phyloP scores from a whole-genome alignment of 2,329 filamentous ascomycete genomes.

The Paecilomyces sp. region DNA sequence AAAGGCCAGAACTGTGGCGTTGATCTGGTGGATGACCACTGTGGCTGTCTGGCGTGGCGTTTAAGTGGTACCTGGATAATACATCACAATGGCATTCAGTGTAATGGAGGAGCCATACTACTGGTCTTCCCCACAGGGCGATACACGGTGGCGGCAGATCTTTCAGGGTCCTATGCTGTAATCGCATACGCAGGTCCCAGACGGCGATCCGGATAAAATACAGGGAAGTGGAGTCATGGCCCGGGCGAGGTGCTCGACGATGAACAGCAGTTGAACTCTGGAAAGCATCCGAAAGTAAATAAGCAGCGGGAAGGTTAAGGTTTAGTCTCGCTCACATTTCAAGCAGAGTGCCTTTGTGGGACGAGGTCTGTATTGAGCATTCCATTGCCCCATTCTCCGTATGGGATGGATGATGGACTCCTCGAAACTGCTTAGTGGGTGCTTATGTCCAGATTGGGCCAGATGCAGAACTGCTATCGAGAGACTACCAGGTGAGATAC shows the following conservation, averaged over 20 bases:
- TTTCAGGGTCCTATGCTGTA: slow-evolving; percentile 10
- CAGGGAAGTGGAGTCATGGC: not conserved
- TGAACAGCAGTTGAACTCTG: not conserved
- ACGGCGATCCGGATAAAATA: slow-evolving; percentile 5
- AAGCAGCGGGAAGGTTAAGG: slow-evolving; percentile 3
- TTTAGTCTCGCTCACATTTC: not conserved
- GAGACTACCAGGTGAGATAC: slow-evolving; percentile 7
- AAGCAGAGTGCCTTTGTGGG: not conserved
- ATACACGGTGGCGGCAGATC: slow-evolving; percentile 14
- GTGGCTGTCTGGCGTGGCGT: slow-evolving; percentile 7
- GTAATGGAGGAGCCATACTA: slow-evolving; percentile 6
- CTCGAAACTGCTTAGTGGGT: slow-evolving; percentile 4
- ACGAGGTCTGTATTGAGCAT: slow-evolving; percentile 4
- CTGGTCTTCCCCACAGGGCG: slow-evolving; percentile 8
- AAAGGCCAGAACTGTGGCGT: slow-evolving; percentile 9
- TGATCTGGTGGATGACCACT: slow-evolving; percentile 5
- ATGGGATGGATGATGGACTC: slow-evolving; percentile 2
- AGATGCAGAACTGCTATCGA: slow-evolving; percentile 8
- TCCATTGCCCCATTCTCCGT: slow-evolving; percentile 8
- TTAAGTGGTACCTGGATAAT: slow-evolving; percentile 9
- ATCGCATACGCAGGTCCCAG: slow-evolving; percentile 10
- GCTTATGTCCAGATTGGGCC: slow-evolving; percentile 6
- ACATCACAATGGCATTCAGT: slow-evolving; percentile 7
- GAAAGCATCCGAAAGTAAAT: slow-evolving; percentile 3
- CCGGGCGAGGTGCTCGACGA: not conserved